Percentiles rank a stretch among this genome's conserved stretches.
These are phyloP conservation scores for Alisma plantagoaquatica DNA, from an alignment of 106 monocot species.

Conservation along the genomic window DNA sequence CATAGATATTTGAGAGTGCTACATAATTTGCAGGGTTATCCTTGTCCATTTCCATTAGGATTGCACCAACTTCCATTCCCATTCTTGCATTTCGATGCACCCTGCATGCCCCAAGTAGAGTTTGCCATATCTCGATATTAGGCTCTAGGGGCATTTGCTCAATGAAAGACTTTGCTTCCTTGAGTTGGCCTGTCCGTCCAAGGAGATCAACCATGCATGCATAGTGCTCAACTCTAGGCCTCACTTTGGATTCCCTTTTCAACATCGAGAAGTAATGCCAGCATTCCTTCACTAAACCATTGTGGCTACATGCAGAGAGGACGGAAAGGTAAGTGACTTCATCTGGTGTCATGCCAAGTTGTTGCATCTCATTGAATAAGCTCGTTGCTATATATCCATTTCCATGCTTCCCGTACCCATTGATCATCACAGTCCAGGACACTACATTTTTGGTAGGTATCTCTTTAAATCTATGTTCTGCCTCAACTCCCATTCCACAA, in stretches of 20 bases:
- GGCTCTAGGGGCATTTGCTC: conserved; percentile 27
- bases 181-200: conserved; percentile 23
- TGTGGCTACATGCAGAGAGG: conserved; percentile 44
- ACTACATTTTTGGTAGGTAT: conserved; percentile 12
- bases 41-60: conserved; percentile 25
- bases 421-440: conserved; percentile 26
- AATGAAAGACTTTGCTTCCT: conserved; percentile 31
- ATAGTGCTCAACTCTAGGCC: conserved; percentile 36
- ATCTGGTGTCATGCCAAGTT: conserved; percentile 27
- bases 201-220: conserved; percentile 61
- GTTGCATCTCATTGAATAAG: conserved; percentile 30
- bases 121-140: conserved; percentile 34
- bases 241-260: conserved; percentile 1
- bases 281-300: conserved; percentile 32
- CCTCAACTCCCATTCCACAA: conserved; percentile 29
- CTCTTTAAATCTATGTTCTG: conserved; percentile 8
- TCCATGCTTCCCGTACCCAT: conserved; percentile 34
- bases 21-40: conserved; percentile 39
- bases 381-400: conserved; percentile 7
- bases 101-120: conserved; percentile 41
- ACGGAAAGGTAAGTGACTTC: conserved; percentile 35
- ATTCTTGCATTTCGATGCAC: conserved; percentile 24
- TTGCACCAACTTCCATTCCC: conserved; percentile 21
- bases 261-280: conserved; percentile 12
- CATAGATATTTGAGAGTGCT: conserved; percentile 36